Percentiles rank a stretch among this genome's conserved stretches.
These are phyloP conservation scores for Blakeslea trispora DNA, from an alignment of 371 early-diverging fungal species.

Conservation along the genomic window DNA sequence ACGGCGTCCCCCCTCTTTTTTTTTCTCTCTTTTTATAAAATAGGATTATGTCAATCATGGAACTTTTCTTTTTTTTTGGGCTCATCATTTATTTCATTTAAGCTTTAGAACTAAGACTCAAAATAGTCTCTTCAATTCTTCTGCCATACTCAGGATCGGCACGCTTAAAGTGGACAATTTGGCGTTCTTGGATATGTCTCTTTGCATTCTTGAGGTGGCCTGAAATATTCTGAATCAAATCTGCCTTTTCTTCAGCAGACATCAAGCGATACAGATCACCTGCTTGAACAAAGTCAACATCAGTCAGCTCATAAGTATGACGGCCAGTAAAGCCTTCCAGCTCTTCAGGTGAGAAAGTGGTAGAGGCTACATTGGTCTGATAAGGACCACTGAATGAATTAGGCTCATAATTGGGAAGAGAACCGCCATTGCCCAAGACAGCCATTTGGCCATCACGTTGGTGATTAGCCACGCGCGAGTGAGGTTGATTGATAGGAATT, in stretches of 20 bases:
- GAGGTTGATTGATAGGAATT: slow-evolving; percentile 76
- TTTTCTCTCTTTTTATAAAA: too few species aligned
- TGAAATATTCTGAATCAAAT: slow-evolving; percentile 73
- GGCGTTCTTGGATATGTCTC: slow-evolving; percentile 72
- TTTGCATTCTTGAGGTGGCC: slow-evolving; percentile 73
- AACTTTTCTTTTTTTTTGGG: background rate
- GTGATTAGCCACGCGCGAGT: slow-evolving; percentile 53
- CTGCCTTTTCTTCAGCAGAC: slow-evolving; percentile 65
- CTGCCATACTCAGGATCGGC: slow-evolving; percentile 34
- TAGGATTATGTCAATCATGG: background rate
- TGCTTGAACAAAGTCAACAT: slow-evolving; percentile 78
- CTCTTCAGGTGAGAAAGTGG: slow-evolving; percentile 45
- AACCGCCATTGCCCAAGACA: slow-evolving; percentile 69
- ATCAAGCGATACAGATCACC: slow-evolving; percentile 70
- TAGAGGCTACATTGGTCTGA: slow-evolving; percentile 53
- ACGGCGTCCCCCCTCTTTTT: too few species aligned
- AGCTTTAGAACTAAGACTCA: slow-evolving; percentile 27
- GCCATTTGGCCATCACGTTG: slow-evolving; percentile 67
- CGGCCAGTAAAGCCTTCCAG: slow-evolving; percentile 62
- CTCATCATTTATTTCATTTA: slow-evolving; percentile 2
- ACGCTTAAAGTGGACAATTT: slow-evolving; percentile 65
- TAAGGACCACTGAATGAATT: slow-evolving; percentile 64
- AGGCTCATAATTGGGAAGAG: slow-evolving; percentile 79
- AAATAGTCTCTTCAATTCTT: slow-evolving; percentile 27
- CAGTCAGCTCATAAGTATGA: slow-evolving; percentile 55